Base-by-base conservation (phyloP, 257 asterid species). In the Paulownia fortunei region DNA sequence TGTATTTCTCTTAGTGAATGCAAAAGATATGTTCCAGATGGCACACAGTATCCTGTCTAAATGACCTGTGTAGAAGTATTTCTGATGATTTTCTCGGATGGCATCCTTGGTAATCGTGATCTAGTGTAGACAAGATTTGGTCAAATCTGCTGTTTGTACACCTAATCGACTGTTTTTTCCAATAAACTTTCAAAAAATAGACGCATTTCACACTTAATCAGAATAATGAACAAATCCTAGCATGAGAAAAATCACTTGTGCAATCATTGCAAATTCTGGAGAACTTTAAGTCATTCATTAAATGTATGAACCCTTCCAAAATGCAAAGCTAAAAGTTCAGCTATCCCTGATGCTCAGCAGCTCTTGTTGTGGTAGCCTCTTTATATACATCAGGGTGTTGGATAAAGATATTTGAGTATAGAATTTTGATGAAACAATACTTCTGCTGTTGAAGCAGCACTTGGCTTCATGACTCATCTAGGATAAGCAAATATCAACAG, bases 1-100 rank as follows among this genome's bases (percentile, higher is more conserved):
- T 55, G 41, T 24, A 34, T 59, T 8, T 73, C 44, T 60, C 37
- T 63, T 54, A 12, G 18, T 72, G 36, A 49, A 74, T 36, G 61
- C 42, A 26, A 58, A 34, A 24, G 2, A 19, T 37, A 59, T 26
- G 42, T 23, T 63, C 62, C 13, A 44, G 64, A 10, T 74, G 44
- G 18, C 47, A 37, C 60, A 36, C 49, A n/a, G 55, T 41, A 63
- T 52, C 18, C 13, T 46, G 42, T 27, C 21, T 32, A n/a, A 27
- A 32, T 41, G 8, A 32, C 42, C 47, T 19, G 19, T 39, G 15
- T 8, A 12, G 49, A 42, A 42, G 30, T 59, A 10, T 27, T 24
- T 59, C 8, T 9, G 13, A 59, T 67, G 15, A 5, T 37, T 16
- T 59, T 37, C 18, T 39, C 2, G 3, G n/a, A 67, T 55, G 62